phyloP scores from a whole-genome alignment of 768 basidiomycete genomes.

The Termitomyces sp. region DNA sequence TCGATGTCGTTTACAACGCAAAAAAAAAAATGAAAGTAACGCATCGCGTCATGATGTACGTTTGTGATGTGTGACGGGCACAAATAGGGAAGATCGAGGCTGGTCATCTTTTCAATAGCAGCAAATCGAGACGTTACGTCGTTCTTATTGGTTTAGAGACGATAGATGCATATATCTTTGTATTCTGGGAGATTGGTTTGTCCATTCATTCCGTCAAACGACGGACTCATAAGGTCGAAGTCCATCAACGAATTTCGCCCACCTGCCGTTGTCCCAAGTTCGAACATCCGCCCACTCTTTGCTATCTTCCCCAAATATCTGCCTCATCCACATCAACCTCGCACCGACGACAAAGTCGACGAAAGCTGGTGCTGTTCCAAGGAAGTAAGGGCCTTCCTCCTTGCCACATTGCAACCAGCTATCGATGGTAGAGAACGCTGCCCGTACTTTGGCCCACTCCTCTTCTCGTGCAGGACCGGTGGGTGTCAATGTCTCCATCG shows the following conservation, averaged over 20 bases:
- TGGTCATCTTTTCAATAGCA: too few relatives aligned
- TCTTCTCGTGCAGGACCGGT: constrained; percentile 23
- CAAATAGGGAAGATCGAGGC: too few relatives aligned
- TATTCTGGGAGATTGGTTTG: too few relatives aligned
- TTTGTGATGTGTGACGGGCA: too few relatives aligned
- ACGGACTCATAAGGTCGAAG: constrained; percentile 30
- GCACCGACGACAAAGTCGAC: constrained; percentile 37
- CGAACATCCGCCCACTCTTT: constrained; percentile 38
- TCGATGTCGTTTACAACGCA: too few relatives aligned
- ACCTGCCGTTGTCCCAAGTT: constrained; percentile 36
- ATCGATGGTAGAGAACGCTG: constrained; percentile 24
- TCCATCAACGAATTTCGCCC: constrained; percentile 27
- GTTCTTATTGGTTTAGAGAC: too few relatives aligned
- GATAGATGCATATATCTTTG: too few relatives aligned
- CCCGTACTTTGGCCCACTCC: constrained; percentile 35
- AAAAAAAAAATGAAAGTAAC: too few relatives aligned
- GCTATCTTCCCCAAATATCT: constrained; percentile 32
- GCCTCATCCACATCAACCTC: constrained; percentile 27
- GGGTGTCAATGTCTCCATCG: constrained; percentile 34
- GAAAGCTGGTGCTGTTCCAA: constrained; percentile 34
- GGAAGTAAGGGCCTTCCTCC: constrained; percentile 27
- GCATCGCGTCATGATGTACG: too few relatives aligned
- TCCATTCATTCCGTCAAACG: too few relatives aligned
- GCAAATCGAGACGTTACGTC: too few relatives aligned
- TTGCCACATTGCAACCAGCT: constrained; percentile 27